Evolutionary conservation across 331 rosid genomes (phyloP).

Genomic region (Arachis monticola): DNA sequence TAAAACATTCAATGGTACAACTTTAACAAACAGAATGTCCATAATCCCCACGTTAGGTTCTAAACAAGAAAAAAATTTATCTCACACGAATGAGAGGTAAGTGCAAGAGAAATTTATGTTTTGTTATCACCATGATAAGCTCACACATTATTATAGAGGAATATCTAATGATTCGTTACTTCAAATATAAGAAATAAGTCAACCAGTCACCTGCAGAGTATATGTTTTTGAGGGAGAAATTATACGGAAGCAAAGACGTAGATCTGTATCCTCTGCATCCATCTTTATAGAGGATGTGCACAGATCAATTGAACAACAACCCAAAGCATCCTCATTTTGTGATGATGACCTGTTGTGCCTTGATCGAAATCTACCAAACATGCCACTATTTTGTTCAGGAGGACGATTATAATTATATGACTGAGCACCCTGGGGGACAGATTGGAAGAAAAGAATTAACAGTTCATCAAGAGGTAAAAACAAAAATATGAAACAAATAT

Average conservation of each 20-base stretch:
- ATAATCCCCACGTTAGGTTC: not conserved
- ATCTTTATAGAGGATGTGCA: conserved; percentile 89
- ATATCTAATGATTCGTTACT: conserved; percentile 3
- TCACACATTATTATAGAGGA: conserved; percentile 6
- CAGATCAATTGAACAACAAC: conserved; percentile 74
- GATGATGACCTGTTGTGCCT: conserved; percentile 69
- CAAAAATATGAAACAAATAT: conserved; percentile 28
- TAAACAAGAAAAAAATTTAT: not conserved
- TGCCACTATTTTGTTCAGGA: conserved; percentile 69
- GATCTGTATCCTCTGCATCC: conserved; percentile 94
- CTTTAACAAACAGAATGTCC: conserved; percentile 15
- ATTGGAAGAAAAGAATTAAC: conserved; percentile 41
- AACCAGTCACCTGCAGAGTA: conserved; percentile 82
- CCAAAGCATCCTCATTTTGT: conserved; percentile 70
- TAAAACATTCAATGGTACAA: conserved; percentile 20
- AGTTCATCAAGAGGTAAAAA: conserved; percentile 17
- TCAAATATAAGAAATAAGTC: conserved; percentile 32
- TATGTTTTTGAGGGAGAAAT: conserved; percentile 86
- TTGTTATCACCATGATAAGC: conserved; percentile 16
- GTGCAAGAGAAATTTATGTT: conserved; percentile 4
- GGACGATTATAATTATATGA: conserved; percentile 64
- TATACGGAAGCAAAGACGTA: conserved; percentile 95
- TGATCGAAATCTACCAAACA: conserved; percentile 93
- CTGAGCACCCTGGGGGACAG: conserved; percentile 64
- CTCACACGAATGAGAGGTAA: conserved; percentile 19